A percentile compares a stretch with the other conserved stretches of the same genome.
These are phyloP conservation scores for Neocucurbitaria cava DNA, from an alignment of 2,329 filamentous ascomycete species.

Conservation along the genomic window DNA sequence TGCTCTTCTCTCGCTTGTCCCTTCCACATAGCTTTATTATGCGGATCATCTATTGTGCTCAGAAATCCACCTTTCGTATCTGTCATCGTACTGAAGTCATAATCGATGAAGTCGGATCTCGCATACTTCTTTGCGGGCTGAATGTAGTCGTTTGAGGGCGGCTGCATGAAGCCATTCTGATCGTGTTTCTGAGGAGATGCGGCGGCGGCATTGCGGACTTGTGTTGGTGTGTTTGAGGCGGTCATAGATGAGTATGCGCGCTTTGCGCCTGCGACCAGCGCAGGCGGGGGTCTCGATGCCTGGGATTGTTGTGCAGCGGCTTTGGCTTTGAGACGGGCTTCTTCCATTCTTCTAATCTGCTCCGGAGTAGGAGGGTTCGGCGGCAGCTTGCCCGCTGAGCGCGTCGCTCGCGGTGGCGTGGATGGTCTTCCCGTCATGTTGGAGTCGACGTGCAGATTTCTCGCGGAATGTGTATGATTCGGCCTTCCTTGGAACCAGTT, in stretches of 20 bases:
- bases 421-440: constrained; percentile 52
- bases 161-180: constrained; percentile 46
- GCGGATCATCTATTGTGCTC: constrained; percentile 87
- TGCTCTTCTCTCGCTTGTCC: constrained; percentile 58
- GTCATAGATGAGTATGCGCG: constrained; percentile 72
- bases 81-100: constrained; percentile 97
- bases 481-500: too few species aligned
- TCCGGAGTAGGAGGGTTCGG: constrained; percentile 64
- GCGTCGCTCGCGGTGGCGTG: constrained; percentile 56
- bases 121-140: constrained; percentile 86
- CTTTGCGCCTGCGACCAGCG: constrained; percentile 67
- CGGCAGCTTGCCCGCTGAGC: constrained; percentile 50
- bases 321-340: constrained; percentile 87
- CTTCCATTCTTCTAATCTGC: constrained; percentile 72
- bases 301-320: constrained; percentile 66
- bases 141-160: constrained; percentile 60
- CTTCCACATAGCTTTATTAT: constrained; percentile 73
- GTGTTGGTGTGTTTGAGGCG: constrained; percentile 57
- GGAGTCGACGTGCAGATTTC: background rate
- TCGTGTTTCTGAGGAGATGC: constrained; percentile 46
- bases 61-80: constrained; percentile 97
- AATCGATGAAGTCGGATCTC: constrained; percentile 82
- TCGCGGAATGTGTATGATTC: background rate
- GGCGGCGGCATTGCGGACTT: constrained; percentile 71
- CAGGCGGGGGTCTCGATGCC: constrained; percentile 30